Conservation (phyloP, 345 rosid species). For the Iberis pinnata region DNA sequence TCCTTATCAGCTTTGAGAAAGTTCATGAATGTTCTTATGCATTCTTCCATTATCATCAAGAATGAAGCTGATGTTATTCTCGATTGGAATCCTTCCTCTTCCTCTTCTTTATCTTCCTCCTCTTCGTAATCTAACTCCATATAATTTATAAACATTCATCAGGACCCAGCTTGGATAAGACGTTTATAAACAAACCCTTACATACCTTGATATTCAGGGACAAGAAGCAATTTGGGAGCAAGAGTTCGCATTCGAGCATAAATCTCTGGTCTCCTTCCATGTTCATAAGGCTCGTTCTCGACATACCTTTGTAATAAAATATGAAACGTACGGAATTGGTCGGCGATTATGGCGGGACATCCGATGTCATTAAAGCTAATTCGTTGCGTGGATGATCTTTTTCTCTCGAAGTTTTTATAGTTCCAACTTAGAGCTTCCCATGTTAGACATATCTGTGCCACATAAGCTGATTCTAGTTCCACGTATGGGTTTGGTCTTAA, state of each 20-base stretch:
- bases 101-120: constrained; percentile 55
- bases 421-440: constrained; percentile 98
- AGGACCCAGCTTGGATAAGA: no score
- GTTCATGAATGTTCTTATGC: constrained; percentile 84
- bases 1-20: constrained; percentile 87
- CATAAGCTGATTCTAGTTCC: constrained; percentile 81
- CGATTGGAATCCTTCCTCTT: constrained; percentile 54
- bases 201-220: constrained; percentile 91
- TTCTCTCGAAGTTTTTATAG: constrained; percentile 71
- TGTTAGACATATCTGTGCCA: constrained; percentile 85
- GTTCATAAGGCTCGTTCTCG: constrained; percentile 95
- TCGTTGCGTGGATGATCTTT: constrained; percentile 35
- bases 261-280: constrained; percentile 85
- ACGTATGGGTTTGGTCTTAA: constrained; percentile 72
- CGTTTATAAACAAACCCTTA: no score
- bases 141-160: no score
- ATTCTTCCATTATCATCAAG: constrained; percentile 85
- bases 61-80: constrained; percentile 76
- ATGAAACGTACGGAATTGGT: constrained; percentile 90
- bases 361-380: constrained; percentile 46
- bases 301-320: constrained; percentile 81
- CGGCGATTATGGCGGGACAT: constrained; percentile 72
- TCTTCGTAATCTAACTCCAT: constrained; percentile 27
- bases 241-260: constrained; percentile 88
- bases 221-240: constrained; percentile 86